Evolutionary conservation across 2,329 filamentous ascomycete genomes (phyloP), one percentile per base, ranked within the genome.

Genomic region (Trichoderma harzianum): DNA sequence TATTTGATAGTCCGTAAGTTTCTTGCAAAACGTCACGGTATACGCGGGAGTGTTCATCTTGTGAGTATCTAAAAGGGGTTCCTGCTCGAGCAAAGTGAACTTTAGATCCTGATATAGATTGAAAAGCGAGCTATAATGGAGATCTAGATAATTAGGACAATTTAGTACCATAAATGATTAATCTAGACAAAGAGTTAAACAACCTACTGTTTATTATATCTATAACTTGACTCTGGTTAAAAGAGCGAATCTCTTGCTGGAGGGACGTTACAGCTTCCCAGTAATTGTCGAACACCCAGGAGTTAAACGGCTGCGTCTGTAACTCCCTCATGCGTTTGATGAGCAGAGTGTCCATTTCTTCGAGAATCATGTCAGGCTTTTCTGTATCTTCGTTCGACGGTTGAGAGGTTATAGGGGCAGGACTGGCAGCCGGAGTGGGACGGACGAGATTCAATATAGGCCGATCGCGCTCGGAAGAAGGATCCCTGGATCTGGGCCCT

Each of bases 121-220:
- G 39, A 3, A 43, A 43, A 43, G 39, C 16, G 39, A 43, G 39
- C 39, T 7, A 1, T 1, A 43, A 43, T 43, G 39, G 7, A 43
- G 7, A 18, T 3, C 39, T 43, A 43, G 1, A 8, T n/a, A 43
- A 2, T 43, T 3, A 43, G 16, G 16, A 4, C 36, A n/a, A 3
- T n/a, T 43, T 1, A 43, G 7, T 3, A 5, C 7, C 7, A n/a
- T 43, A n/a, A 43, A 1, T 5, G 8, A 1, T 0, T n/a, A 3
- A 43, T n/a, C 39, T 0, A 43, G 7, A 10, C 39, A 1, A 43
- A 3, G 16, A 10, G 2, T n/a, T 7, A 3, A n/a, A n/a, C 5
- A 3, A 43, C 39, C n/a, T 43, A 43, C 36, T 39, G 5, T 39
- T 39, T 18, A 39, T 39, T 5, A 4, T 5, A 7, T 39, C 1